These are phyloP conservation scores for Bruguiera sexangula DNA, from an alignment of 345 rosid genomes.

Conservation along the genomic window DNA sequence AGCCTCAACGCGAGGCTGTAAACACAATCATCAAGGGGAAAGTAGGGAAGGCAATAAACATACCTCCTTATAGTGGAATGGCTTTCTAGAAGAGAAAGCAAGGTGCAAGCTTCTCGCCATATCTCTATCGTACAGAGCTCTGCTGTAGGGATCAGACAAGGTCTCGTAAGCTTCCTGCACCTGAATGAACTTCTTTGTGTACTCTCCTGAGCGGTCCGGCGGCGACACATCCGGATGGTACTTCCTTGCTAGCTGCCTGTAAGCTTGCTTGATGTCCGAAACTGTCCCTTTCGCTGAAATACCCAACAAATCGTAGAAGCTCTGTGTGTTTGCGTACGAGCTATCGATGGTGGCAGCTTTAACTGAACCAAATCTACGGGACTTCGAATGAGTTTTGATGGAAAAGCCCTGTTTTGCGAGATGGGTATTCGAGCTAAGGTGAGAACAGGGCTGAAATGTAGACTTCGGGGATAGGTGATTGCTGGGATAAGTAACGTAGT, in stretches of 20 bases:
- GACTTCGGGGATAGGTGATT: not conserved
- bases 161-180: constrained; percentile 18
- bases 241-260: constrained; percentile 9
- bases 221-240: constrained; percentile 11
- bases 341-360: not conserved
- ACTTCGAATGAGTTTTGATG: not conserved
- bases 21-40: not conserved
- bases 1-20: not conserved
- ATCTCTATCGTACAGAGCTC: constrained; percentile 12
- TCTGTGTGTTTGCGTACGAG: not conserved
- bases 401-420: not conserved
- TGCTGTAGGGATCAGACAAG: constrained; percentile 8
- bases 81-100: not conserved
- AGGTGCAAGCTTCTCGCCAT: not conserved
- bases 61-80: not conserved
- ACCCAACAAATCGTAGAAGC: constrained; percentile 9
- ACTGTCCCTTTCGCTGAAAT: constrained; percentile 3
- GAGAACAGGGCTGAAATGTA: not conserved
- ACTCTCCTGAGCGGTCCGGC: constrained; percentile 7
- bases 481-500: no score
- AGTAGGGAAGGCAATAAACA: not conserved
- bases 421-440: not conserved
- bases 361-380: not conserved
- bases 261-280: constrained; percentile 8
- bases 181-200: constrained; percentile 12